Base-by-base conservation (phyloP, 805 yeast genomes). In the Wickerhamomyces chambardii region DNA sequence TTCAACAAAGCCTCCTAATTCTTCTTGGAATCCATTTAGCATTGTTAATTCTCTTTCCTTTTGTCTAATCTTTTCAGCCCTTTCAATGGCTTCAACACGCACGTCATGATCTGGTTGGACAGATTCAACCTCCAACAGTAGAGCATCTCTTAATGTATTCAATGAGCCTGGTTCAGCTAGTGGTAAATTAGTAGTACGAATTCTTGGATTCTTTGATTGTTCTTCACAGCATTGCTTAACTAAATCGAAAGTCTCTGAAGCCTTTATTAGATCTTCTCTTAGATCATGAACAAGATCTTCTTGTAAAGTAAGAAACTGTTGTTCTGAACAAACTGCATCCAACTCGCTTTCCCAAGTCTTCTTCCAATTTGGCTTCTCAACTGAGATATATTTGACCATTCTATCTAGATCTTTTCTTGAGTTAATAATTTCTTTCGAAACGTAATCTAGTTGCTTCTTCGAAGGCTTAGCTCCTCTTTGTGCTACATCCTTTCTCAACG, bases 301-400 rank as follows among this genome's bases (percentile, higher is more conserved):
- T 56, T 90, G 97, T 15, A 86, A 68, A 37, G 84, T 84, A 59
- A 89, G 76, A 55, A 86, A 86, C 45, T 90, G 94, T 56, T 92
- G 97, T 50, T 89, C 97, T 49, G 86, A 95, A 44, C 95, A 82
- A 14, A 92, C 90, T 27, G 80, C 79, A 41, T 86, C 92, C 37
- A 92, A 68, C 51, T 87, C 96, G 5, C 79, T 64, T 52, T 89
- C 96, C 97, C 98, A 90, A 8, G 85, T 79, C 45, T 74, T 74
- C 51, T 84, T 84, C 95, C 97, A 87, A 24, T 75, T 76, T 6
- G 87, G 79, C 44, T 83, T 83, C 51, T 87, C 97, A 5, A 64
- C 63, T 2, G 57, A 48, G 28, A 92, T 78, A 48, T 74, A 86
- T 5, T 59, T 59, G n/a, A 70, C 66, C 69, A 87, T 70, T 2